Conservation (phyloP, 495 filamentous ascomycete species). For the Elasticomyces elasticus region DNA sequence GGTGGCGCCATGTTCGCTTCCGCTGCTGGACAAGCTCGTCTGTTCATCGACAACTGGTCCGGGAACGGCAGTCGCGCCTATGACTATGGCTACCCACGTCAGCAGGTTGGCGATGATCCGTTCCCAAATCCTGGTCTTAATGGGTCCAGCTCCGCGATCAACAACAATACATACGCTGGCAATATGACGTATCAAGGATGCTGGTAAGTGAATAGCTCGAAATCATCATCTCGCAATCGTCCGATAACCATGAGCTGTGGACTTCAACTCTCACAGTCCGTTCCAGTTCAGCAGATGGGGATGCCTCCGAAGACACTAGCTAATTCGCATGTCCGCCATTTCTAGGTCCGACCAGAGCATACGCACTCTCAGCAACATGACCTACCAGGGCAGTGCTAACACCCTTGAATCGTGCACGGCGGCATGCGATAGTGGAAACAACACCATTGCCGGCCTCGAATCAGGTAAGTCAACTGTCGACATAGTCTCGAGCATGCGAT, state of each 20-base stretch:
- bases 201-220: background rate
- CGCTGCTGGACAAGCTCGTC: constrained; percentile 17
- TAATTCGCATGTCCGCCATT: too few relatives aligned
- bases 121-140: constrained; percentile 13
- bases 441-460: constrained; percentile 28
- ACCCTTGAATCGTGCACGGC: constrained; percentile 22
- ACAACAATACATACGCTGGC: too few relatives aligned
- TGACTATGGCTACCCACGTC: constrained; percentile 21
- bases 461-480: too few relatives aligned
- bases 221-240: too few relatives aligned
- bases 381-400: constrained; percentile 9
- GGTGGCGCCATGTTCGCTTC: constrained; percentile 18
- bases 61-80: constrained; percentile 13
- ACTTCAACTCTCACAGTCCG: too few relatives aligned
- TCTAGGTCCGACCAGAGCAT: constrained; percentile 17
- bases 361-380: constrained; percentile 3
- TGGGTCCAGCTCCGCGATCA: background rate
- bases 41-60: constrained; percentile 23
- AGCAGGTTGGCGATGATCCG: constrained; percentile 18
- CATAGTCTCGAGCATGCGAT: too few relatives aligned
- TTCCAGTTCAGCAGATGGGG: too few relatives aligned
- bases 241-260: too few relatives aligned
- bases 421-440: constrained; percentile 23
- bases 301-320: too few relatives aligned
- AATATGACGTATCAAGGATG: background rate